These are phyloP conservation scores for Balansia obtecta DNA, from an alignment of 2,329 filamentous ascomycete species.

Conservation along the genomic window DNA sequence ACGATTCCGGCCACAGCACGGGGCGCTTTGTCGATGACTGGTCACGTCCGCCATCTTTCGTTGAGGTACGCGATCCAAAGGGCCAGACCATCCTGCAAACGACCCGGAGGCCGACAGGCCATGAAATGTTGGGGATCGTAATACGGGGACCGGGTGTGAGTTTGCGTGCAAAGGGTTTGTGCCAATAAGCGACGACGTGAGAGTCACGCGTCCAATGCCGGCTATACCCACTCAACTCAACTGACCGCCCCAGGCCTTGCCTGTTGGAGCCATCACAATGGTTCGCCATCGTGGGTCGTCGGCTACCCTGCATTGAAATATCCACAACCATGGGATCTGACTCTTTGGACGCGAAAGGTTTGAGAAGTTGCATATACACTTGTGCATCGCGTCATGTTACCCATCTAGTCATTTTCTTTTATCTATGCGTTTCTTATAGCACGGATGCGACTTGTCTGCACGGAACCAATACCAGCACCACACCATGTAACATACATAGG, in stretches of 20 bases:
- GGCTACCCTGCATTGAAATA: no score
- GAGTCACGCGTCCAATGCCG: no score
- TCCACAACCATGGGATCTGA: no score
- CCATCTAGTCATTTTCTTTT: background rate
- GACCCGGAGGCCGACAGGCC: constrained; percentile 16
- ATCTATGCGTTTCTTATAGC: background rate
- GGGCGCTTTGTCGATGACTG: constrained; percentile 13
- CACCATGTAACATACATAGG: constrained; percentile 2
- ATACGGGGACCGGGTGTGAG: background rate
- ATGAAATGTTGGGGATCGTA: background rate
- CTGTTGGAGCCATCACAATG: no score
- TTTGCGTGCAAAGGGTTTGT: background rate
- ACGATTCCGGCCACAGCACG: constrained; percentile 27
- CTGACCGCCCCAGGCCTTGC: no score
- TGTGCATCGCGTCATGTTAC: no score
- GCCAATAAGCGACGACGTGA: background rate
- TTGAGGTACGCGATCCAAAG: constrained; percentile 20
- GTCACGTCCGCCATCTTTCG: constrained; percentile 12
- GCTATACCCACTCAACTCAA: no score
- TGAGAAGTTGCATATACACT: no score
- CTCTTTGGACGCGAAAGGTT: no score
- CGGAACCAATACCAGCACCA: background rate
- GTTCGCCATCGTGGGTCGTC: no score
- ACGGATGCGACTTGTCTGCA: background rate
- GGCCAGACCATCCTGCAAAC: constrained; percentile 28